Evolutionary conservation across 805 yeast genomes (phyloP).

Genomic region (Monosporozyma yasuniensis): DNA sequence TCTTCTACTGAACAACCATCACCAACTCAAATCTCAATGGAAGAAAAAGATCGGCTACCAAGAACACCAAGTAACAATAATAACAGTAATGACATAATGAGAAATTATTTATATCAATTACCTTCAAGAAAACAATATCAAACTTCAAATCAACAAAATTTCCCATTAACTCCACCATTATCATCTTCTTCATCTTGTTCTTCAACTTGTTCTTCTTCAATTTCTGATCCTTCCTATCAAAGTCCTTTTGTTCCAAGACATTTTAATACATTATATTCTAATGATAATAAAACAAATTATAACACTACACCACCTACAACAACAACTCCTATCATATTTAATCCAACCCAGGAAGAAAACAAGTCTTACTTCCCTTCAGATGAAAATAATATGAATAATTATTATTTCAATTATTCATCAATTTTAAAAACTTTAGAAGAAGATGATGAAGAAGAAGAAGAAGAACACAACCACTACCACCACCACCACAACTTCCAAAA

Average conservation of each 20-base stretch:
- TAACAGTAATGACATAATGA: neutral
- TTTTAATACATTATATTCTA: neutral
- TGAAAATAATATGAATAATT: neutral
- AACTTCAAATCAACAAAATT: neutral
- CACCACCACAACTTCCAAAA: no score
- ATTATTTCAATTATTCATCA: constrained; percentile 1
- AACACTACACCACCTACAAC: neutral
- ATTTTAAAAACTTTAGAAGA: constrained; percentile 1
- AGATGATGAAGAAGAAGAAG: neutral
- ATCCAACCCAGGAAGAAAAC: neutral
- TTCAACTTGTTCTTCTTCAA: neutral
- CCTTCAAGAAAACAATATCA: neutral
- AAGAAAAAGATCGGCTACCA: neutral
- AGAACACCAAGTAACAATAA: neutral
- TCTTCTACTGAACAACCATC: neutral
- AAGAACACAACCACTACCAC: neutral
- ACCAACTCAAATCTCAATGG: neutral
- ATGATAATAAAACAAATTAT: neutral
- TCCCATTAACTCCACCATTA: neutral
- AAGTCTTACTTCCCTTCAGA: neutral
- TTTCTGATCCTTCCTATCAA: neutral
- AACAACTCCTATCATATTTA: neutral
- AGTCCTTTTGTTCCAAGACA: neutral
- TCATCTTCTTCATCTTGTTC: neutral
- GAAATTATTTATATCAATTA: neutral